A percentile compares a stretch with the other conserved stretches of the same genome.
These are phyloP conservation scores for Dactylellina sp. DNA, from an alignment of 2,329 filamentous ascomycete genomes.

Conservation along the genomic window DNA sequence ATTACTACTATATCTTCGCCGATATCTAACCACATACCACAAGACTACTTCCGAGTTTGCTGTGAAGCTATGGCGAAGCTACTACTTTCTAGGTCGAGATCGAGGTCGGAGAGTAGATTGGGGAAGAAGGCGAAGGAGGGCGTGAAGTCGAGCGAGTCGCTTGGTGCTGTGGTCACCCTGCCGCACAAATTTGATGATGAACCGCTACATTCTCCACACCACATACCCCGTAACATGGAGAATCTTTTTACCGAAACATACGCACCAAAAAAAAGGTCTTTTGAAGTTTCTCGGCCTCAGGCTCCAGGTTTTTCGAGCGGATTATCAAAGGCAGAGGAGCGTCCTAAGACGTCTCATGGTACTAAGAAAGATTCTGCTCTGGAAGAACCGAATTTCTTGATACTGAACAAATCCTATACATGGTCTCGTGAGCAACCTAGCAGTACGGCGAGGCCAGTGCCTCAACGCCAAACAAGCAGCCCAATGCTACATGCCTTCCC, in stretches of 20 bases:
- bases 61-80: conserved; percentile 43
- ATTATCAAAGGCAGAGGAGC: conserved; percentile 21
- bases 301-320: conserved; percentile 16
- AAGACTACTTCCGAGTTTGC: no score
- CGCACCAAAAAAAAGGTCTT: conserved; percentile 28
- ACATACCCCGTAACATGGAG: conserved; percentile 32
- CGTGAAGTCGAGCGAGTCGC: conserved; percentile 41
- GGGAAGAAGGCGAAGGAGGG: conserved; percentile 39
- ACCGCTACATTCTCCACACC: conserved; percentile 30
- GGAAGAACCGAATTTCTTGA: conserved; percentile 48
- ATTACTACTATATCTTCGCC: no score
- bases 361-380: conserved; percentile 35
- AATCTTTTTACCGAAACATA: conserved; percentile 27
- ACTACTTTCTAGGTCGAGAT: conserved; percentile 47
- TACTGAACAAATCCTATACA: conserved; percentile 48
- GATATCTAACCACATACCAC: no score
- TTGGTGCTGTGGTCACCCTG: background rate
- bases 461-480: conserved; percentile 28
- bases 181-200: conserved; percentile 41
- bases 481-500: conserved; percentile 53
- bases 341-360: conserved; percentile 52
- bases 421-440: conserved; percentile 43
- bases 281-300: conserved; percentile 45
- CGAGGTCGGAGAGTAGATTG: conserved; percentile 47
- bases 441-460: conserved; percentile 16